Evolutionary conservation across 108 stramenopile species (phyloP).

Genomic region (Conticribra guillardii): DNA sequence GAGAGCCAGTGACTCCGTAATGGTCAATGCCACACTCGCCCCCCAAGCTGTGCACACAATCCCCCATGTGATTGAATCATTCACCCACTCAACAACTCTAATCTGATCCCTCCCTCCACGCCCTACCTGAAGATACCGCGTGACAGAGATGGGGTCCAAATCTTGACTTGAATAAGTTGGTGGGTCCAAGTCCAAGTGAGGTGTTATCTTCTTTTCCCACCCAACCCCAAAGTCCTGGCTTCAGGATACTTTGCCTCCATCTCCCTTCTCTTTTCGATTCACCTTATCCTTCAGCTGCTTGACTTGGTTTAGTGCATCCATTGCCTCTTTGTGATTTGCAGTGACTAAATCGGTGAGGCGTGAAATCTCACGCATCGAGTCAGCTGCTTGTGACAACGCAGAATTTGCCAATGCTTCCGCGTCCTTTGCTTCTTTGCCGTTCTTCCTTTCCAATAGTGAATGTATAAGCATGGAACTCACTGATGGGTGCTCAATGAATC

Average conservation of each 20-base stretch:
- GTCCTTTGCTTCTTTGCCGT: neutral
- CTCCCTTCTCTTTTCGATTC: too few relatives aligned
- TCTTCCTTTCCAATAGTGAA: neutral
- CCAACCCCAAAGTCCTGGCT: neutral
- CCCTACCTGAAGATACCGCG: neutral
- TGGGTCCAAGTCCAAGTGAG: neutral
- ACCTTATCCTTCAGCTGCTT: too few relatives aligned
- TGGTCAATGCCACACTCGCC: too few relatives aligned
- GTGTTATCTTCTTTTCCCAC: too few relatives aligned
- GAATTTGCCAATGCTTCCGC: neutral
- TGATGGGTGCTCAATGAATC: neutral
- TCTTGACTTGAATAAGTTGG: too few relatives aligned
- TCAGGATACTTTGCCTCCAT: too few relatives aligned
- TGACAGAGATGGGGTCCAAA: too few relatives aligned
- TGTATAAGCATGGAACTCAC: conserved; percentile 9
- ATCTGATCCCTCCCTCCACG: neutral
- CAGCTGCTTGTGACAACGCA: neutral
- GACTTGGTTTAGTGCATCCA: too few relatives aligned
- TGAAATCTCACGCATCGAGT: too few relatives aligned
- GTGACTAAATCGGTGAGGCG: too few relatives aligned
- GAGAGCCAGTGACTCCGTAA: too few relatives aligned
- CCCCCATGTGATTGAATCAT: neutral
- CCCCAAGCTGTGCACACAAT: conserved; percentile 6
- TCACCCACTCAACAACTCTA: neutral
- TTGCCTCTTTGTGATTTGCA: too few relatives aligned